Conservation (phyloP, 2,329 filamentous ascomycete species). For the Penicillium sp. region DNA sequence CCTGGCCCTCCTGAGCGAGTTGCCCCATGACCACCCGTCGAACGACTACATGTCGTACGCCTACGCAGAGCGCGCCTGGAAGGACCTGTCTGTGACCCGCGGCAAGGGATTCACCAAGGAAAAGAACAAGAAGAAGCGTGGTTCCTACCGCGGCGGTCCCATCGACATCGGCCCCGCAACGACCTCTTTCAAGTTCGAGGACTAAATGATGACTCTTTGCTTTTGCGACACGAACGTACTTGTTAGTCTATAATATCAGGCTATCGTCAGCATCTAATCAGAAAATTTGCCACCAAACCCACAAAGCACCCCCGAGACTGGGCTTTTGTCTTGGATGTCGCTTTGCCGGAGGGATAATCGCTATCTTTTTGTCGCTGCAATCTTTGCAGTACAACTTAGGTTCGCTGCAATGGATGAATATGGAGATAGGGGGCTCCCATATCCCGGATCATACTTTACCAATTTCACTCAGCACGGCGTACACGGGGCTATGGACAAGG, state of each 20-base stretch:
- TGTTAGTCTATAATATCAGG: constrained; percentile 2
- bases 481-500: constrained; percentile 16
- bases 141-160: constrained; percentile 81
- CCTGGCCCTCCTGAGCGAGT: constrained; percentile 72
- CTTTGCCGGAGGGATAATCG: background rate
- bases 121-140: constrained; percentile 98
- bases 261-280: background rate
- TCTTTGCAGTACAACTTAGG: background rate
- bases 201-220: constrained; percentile 51
- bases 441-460: constrained; percentile 1
- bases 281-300: background rate
- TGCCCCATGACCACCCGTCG: constrained; percentile 66
- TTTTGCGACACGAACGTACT: background rate
- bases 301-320: background rate
- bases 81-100: constrained; percentile 84
- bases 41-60: constrained; percentile 82
- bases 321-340: constrained; percentile 5
- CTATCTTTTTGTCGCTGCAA: background rate
- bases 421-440: background rate
- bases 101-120: constrained; percentile 99
- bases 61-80: constrained; percentile 84
- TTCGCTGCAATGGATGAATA: background rate
- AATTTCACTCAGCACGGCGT: constrained; percentile 17
- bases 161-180: constrained; percentile 82
- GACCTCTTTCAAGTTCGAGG: constrained; percentile 84